Base-by-base conservation (phyloP, 306 rosid species). In the Adenanthera pavonina region DNA sequence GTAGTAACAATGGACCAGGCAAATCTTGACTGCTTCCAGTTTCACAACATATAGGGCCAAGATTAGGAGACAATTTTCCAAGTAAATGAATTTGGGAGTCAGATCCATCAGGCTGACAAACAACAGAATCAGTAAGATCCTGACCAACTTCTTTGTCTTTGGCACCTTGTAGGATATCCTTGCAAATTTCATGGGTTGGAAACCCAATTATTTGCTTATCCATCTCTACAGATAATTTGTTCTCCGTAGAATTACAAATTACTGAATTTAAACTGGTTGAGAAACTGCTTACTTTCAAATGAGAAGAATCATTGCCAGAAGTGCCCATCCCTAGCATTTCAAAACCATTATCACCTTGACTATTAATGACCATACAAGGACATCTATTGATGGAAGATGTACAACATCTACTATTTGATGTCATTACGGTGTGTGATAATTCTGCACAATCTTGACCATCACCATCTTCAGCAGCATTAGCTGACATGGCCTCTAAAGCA, bases 401-500 rank as follows among this genome's bases (percentile, higher is more conserved):
- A 82, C 74, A 68, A 76, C 81, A 84, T 61, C 80, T 87, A 56
- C 75, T 74, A 81, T 69, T 67, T 57, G 88, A 83, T 14, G 81
- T 69, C 87, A 75, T 82, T 56, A 78, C 7, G 35, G 86, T 57
- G 41, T 88, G 71, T 46, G 87, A 82, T 65, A 81, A 81, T 80
- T 88, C 86, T 80, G 74, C 85, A 65, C 87, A 56, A 78, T 78
- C 84, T 73, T 85, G 87, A 85, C 72, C 90, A 6, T 91, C 97
- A 85, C 72, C 89, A 46, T 91, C 97, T 76, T 83, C 92, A 30
- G 96, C 96, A 73, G 88, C 98, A 91, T 89, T 89, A 80, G 97
- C 98, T 85, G 97, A 96, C 99, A 96, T 96, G 60, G 99, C 99
- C 91, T 96, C 96, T 65, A 96, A 82, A 82, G 99, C 99, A 73